These are phyloP conservation scores for Fistulifera pelliculosa DNA, from an alignment of 108 stramenopile genomes.

Conservation along the genomic window DNA sequence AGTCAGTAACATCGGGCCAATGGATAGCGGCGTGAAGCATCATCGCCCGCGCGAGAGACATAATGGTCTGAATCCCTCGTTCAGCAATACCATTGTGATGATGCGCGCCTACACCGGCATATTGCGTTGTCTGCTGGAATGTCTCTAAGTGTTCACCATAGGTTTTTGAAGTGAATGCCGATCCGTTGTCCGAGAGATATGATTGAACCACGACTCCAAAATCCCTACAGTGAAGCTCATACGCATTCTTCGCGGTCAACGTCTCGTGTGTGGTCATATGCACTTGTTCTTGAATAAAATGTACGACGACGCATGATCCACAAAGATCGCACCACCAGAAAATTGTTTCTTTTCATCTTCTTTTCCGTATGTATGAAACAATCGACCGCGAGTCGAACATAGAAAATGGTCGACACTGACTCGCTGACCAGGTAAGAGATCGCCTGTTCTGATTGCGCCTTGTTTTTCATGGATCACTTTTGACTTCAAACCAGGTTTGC, in stretches of 20 bases:
- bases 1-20: constrained; percentile 12
- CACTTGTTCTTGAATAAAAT: not conserved
- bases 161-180: not conserved
- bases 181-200: constrained; percentile 14
- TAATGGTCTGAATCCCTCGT: constrained; percentile 22
- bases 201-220: constrained; percentile 6
- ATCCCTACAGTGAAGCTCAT: constrained; percentile 7
- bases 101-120: constrained; percentile 24
- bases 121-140: constrained; percentile 19
- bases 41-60: constrained; percentile 7
- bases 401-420: constrained; percentile 36
- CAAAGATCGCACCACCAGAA: constrained; percentile 23
- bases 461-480: constrained; percentile 6
- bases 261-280: constrained; percentile 12
- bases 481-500: not conserved
- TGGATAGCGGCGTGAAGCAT: constrained; percentile 27
- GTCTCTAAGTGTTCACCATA: not conserved
- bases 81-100: constrained; percentile 27
- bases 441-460: constrained; percentile 5
- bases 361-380: constrained; percentile 17
- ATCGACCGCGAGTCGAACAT: constrained; percentile 16
- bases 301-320: constrained; percentile 18
- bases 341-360: constrained; percentile 11
- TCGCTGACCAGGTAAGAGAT: constrained; percentile 24
- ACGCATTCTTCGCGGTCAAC: constrained; percentile 1